Evolutionary conservation across 139 green algal genomes (phyloP), one percentile per base, ranked within the genome.

Genomic region (Mesostigma viride): DNA sequence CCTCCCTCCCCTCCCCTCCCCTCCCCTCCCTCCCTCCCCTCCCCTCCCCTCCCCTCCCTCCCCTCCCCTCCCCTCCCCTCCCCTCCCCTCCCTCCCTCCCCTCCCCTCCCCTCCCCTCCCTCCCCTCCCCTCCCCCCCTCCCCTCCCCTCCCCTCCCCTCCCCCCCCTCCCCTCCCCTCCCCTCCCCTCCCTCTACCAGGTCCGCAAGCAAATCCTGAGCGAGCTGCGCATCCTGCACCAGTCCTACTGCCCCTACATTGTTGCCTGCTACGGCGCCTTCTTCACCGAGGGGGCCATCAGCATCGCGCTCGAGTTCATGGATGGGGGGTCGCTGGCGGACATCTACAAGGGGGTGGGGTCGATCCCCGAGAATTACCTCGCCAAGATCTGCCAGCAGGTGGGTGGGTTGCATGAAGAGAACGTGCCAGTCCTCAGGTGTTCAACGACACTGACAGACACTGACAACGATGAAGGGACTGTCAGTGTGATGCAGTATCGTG

Each of bases 241-340:
- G 34, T 59, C 33, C 44, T 40, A 31, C 3, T 72, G 62, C 35
- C 45, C 28, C 20, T 44, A 69, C 65, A 44, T 77, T 3, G 65
- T 75, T 33, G 32, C n/a, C 14, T 71, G 31, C 60, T 62, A 65
- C 34, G 53, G 56, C 20, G 66, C 75, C 5, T 84, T 79, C 63
- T 75, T 69, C 61, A 26, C 14, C 59, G 51, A 75, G n/a, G 71
- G 79, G 11, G 65, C 86, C 70, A 88, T 96, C 26, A 83, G 79
- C 0, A 86, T 97, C 34, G 88, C 95, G 34, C 76, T 97, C 26
- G 90, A 97, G 72, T 95, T 95, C 80, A 92, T 97, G 89, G 87
- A 98, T 70, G 91, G 82, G 0, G 92, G 92, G 6, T 93, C 84
- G 0, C 76, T 97, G 61, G 81, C 70, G 28, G 88, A 96, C 64